Percentiles rank a stretch among this genome's conserved stretches.
phyloP scores from a whole-genome alignment of 805 yeast species.

The Candida ulmi region DNA sequence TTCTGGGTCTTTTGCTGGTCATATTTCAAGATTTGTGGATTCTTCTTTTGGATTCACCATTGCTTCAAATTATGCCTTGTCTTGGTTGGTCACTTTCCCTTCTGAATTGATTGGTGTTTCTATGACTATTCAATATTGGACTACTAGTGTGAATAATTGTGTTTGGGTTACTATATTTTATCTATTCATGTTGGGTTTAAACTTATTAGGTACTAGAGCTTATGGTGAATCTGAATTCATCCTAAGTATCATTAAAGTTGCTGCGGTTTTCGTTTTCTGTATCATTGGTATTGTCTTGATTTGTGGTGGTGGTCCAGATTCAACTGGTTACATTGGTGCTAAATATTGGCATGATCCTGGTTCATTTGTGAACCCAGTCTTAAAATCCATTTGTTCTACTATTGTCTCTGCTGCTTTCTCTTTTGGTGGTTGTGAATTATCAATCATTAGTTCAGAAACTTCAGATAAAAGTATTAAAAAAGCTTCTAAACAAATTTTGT shows the following conservation, averaged over 20 bases:
- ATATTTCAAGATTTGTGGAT: slow-evolving; percentile 46
- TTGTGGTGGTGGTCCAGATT: slow-evolving; percentile 41
- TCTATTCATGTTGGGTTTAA: slow-evolving; percentile 39
- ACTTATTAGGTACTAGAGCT: slow-evolving; percentile 46
- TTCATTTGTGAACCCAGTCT: slow-evolving; percentile 45
- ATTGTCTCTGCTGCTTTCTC: slow-evolving; percentile 75
- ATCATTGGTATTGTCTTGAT: slow-evolving; percentile 43
- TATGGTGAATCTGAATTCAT: slow-evolving; percentile 51
- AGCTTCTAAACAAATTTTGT: slow-evolving; percentile 67
- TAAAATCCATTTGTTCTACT: slow-evolving; percentile 67
- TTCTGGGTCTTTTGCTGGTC: slow-evolving; percentile 47
- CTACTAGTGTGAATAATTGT: slow-evolving; percentile 38
- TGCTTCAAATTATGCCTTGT: slow-evolving; percentile 47
- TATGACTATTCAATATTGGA: slow-evolving; percentile 54
- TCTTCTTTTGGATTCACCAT: slow-evolving; percentile 52
- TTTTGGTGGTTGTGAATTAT: slow-evolving; percentile 69
- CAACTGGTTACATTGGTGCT: slow-evolving; percentile 34
- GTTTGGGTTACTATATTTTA: slow-evolving; percentile 58
- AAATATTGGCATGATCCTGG: slow-evolving; percentile 49
- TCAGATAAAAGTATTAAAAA: slow-evolving; percentile 64
- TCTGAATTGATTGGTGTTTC: slow-evolving; percentile 57
- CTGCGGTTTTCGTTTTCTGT: slow-evolving; percentile 41
- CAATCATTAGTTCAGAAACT: slow-evolving; percentile 70
- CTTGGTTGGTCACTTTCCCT: slow-evolving; percentile 54
- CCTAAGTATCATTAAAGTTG: slow-evolving; percentile 39